Evolutionary conservation across 2,329 filamentous ascomycete genomes (phyloP).

Genomic region (Nothopassalora personata): DNA sequence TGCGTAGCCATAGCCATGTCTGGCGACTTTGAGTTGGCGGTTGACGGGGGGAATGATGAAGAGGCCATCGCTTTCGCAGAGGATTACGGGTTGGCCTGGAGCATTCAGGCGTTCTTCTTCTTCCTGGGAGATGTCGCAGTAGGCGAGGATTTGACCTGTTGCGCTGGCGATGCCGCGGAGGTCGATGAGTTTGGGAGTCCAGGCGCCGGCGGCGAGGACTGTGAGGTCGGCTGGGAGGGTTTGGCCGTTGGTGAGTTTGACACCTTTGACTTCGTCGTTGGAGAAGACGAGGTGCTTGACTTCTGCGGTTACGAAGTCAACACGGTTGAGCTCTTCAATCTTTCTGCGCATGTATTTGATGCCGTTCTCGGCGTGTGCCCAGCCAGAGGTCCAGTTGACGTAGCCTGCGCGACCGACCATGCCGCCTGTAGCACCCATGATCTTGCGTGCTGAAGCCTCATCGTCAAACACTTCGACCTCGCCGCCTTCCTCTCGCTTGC

Average conservation of each 20-base stretch:
- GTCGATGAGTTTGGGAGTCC: constrained; percentile 74
- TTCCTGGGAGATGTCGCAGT: constrained; percentile 65
- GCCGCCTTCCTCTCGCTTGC: constrained; percentile 30
- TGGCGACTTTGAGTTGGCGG: constrained; percentile 43
- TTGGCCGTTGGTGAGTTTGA: constrained; percentile 47
- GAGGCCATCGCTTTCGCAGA: constrained; percentile 66
- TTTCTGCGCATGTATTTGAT: constrained; percentile 59
- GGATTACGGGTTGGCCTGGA: constrained; percentile 60
- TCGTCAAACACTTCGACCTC: constrained; percentile 37
- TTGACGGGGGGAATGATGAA: constrained; percentile 66
- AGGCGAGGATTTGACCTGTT: constrained; percentile 76
- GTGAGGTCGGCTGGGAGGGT: constrained; percentile 63
- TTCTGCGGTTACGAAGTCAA: constrained; percentile 48
- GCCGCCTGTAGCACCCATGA: constrained; percentile 37
- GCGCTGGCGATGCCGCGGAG: constrained; percentile 69
- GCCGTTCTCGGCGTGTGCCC: constrained; percentile 69
- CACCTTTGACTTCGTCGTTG: constrained; percentile 50
- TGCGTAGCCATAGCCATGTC: constrained; percentile 47
- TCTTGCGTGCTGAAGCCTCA: constrained; percentile 35
- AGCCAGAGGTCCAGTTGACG: constrained; percentile 67
- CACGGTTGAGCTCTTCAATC: constrained; percentile 49
- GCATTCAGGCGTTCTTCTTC: constrained; percentile 60
- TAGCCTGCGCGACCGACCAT: constrained; percentile 62
- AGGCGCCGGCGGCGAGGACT: constrained; percentile 79
- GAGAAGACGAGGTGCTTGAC: constrained; percentile 40